Percentiles rank a stretch among this genome's conserved stretches.
Evolutionary conservation across 2,329 filamentous ascomycete genomes (phyloP).

Genomic region (Saccharata proteae): DNA sequence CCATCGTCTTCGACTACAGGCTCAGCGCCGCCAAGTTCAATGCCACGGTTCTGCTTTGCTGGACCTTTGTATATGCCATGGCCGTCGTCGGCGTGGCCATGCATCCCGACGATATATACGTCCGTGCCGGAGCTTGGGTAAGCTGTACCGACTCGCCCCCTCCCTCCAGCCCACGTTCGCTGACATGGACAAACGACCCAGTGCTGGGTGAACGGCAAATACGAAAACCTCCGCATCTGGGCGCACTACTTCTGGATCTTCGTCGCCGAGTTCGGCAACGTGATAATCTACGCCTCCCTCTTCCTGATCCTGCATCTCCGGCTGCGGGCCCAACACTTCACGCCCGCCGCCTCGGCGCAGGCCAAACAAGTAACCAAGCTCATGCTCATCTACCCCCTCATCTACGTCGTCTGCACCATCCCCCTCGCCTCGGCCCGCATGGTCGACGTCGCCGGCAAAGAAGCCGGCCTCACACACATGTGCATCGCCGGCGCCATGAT

Average conservation of each 20-base stretch:
- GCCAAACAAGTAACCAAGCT: constrained; percentile 38
- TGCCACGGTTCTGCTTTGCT: constrained; percentile 35
- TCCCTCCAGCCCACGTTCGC: too few relatives aligned
- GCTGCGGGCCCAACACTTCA: constrained; percentile 25
- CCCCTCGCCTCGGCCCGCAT: constrained; percentile 55
- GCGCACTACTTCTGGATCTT: constrained; percentile 58
- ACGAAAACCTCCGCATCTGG: constrained; percentile 43
- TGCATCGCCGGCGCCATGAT: constrained; percentile 44
- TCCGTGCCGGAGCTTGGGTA: constrained; percentile 52
- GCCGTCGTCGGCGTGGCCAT: constrained; percentile 39
- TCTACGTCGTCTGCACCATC: constrained; percentile 57
- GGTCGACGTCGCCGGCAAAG: constrained; percentile 44
- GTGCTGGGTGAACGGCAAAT: constrained; percentile 53
- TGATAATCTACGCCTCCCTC: constrained; percentile 37
- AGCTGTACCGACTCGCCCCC: too few relatives aligned
- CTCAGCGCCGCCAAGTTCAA: constrained; percentile 42
- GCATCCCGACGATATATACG: constrained; percentile 39
- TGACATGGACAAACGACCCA: too few relatives aligned
- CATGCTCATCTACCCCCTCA: constrained; percentile 54
- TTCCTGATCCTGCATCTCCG: constrained; percentile 28
- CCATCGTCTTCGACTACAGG: constrained; percentile 45
- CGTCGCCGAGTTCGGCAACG: constrained; percentile 38
- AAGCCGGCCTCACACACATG: constrained; percentile 32
- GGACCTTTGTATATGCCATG: constrained; percentile 48
- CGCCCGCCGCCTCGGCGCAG: constrained; percentile 23